Percentiles rank a stretch among this genome's conserved stretches.
Conservation (phyloP, 257 asterid genomes). For the Capsicum chinense region DNA sequence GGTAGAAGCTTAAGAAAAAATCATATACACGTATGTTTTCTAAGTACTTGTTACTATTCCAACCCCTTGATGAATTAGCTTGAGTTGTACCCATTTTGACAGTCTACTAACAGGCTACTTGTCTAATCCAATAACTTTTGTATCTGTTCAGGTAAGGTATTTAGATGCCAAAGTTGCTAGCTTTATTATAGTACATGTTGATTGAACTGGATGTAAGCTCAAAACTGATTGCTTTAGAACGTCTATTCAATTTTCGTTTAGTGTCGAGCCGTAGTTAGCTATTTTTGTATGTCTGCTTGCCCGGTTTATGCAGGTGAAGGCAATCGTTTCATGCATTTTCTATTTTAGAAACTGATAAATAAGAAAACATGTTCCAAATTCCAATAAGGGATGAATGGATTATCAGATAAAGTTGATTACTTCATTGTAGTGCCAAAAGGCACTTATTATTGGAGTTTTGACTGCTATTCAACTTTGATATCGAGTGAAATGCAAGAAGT, state of each 20-base stretch:
- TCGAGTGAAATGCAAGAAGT: background rate
- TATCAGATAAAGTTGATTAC: background rate
- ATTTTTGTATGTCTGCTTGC: background rate
- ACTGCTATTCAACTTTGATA: background rate
- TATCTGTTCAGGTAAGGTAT: background rate
- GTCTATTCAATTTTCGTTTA: background rate
- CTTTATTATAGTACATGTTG: background rate
- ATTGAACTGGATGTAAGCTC: background rate
- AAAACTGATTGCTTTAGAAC: background rate
- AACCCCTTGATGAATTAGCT: background rate
- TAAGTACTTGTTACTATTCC: background rate
- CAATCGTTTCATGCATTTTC: background rate
- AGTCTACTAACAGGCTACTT: background rate
- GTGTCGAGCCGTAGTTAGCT: background rate
- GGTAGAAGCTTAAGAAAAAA: background rate
- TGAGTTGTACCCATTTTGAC: background rate
- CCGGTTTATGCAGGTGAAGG: background rate
- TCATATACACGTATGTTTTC: background rate
- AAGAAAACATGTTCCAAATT: background rate
- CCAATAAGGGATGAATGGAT: background rate
- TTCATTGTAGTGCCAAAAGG: background rate
- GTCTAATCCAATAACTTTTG: background rate
- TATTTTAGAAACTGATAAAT: background rate
- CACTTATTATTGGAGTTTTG: background rate
- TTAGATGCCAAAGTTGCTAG: background rate